Evolutionary conservation across 1,284 basidiomycete genomes (phyloP), one percentile per base, ranked within the genome.

Genomic region (Fomitiporia mediterranea): DNA sequence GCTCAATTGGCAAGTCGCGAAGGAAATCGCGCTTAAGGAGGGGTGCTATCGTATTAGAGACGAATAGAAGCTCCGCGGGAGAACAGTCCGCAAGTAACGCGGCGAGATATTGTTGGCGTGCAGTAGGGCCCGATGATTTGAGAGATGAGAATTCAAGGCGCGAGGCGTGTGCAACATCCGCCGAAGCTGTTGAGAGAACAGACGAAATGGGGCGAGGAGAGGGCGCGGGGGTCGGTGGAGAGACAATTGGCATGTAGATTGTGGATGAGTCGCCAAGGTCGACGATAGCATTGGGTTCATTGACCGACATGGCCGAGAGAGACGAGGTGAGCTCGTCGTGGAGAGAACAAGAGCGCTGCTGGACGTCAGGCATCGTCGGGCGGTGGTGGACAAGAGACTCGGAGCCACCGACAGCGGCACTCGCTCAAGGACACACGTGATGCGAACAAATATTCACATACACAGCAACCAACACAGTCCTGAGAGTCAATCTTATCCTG

Each of bases 1-100:
- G 77, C 69, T 99, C 96, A 15, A 84, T 74, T 0, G 96, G 96
- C 0, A 98, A 75, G 27, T 87, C 83, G 3, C 78, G 73, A 23
- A 98, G 75, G 67, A 96, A 95, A 68, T 98, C 94, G 4, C 91
- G 83, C 66, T 90, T 89, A 62, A 98, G 82, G 30, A 89, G 79
- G 0, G 93, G 91, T 0, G 84, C 77, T 67, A 98, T 88, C 53
- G 76, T 77, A 7, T 78, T 78, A 0, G 89, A 89, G 55, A 97
- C 78, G 67, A 87, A 89, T 13, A 90, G 77, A 11, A 97, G 83
- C 65, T 97, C 92, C 7, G 82, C 74, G 2, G 86, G 79, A 1
- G 82, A 80, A 63, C 91, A 86, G 44, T 83, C 77, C 40, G 74
- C 70, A 6, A 94, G 74, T 39, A 94, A 71, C 1, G 81, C 70